Base-by-base conservation (phyloP, 202 grass and related monocot genomes). In the Bolboschoenoplectus hybrid region DNA sequence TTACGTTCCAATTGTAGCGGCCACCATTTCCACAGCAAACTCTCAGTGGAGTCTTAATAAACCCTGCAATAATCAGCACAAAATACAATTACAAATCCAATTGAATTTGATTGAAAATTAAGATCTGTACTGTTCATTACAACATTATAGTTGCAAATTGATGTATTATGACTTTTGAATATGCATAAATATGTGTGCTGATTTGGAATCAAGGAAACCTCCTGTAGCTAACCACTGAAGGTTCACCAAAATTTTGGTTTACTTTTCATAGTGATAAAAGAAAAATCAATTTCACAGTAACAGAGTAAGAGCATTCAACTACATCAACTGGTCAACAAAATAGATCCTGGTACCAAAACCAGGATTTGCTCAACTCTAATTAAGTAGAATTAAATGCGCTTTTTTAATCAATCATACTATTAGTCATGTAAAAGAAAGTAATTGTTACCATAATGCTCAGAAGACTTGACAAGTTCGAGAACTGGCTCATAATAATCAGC, bases 401-500 rank as follows among this genome's bases (percentile, higher is more conserved):
- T 49, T 13, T 67, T 26, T 20, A 47, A 73, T 73, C 12, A 76
- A 26, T 55, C 1, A 35, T 35, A 75, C 51, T 47, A 1, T 36
- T 39, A 58, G 34, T 57, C 3, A 39, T 17, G 34, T 58, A 40
- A 79, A n/a, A 17, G 7, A 41, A 40, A 17, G 35, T 70, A 65
- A 55, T 69, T 56, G 11, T 81, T 82, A 87, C 85, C 85, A 47
- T 62, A 87, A 60, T 38, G 45, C 16, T 69, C n/a, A 3, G 87
- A 74, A 55, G 17, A 20, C 32, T 62, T 63, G 46, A 87, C n/a
- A n/a, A 97, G 84, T 0, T 87, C 26, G 17, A 85, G 80, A 60
- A 91, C 11, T 0, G 88, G 86, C 13, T n/a, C 82, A 41, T 86
- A 90, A 85, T 89, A 93, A 67, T 97, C 91, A 9, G 86, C 86